phyloP scores from a whole-genome alignment of 202 grass and related monocot species.

The Hordeum pubiflorum region DNA sequence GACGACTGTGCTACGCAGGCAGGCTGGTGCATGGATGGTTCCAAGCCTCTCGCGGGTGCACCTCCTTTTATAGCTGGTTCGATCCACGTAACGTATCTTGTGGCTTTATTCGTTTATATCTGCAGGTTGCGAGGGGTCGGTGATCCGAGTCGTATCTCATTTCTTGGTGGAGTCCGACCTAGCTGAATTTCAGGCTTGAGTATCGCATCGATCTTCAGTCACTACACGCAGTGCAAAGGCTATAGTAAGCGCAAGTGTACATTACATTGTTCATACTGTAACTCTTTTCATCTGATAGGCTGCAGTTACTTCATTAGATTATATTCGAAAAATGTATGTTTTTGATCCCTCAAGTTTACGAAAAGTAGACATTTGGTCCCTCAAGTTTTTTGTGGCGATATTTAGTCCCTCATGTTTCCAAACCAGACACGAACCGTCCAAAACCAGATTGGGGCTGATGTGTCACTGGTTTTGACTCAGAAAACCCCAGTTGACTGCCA shows the following conservation, averaged over 20 bases:
- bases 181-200: neutral
- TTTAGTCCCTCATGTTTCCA: too few relatives aligned
- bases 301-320: neutral
- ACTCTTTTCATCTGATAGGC: neutral
- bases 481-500: too few relatives aligned
- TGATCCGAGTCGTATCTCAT: neutral
- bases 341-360: too few relatives aligned
- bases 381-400: too few relatives aligned
- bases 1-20: neutral
- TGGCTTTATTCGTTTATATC: slow-evolving; percentile 26
- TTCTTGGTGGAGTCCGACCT: neutral
- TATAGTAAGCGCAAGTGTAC: neutral
- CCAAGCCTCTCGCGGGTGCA: neutral
- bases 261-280: neutral
- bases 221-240: neutral
- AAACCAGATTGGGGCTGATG: too few relatives aligned
- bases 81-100: neutral
- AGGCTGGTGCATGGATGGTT: neutral
- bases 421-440: too few relatives aligned
- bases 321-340: neutral
- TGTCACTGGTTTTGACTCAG: too few relatives aligned
- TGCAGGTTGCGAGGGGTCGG: neutral
- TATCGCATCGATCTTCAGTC: neutral
- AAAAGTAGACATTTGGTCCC: too few relatives aligned
- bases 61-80: slow-evolving; percentile 28